phyloP scores from a whole-genome alignment of 495 filamentous ascomycete genomes.

The Neurospora sublineolata region DNA sequence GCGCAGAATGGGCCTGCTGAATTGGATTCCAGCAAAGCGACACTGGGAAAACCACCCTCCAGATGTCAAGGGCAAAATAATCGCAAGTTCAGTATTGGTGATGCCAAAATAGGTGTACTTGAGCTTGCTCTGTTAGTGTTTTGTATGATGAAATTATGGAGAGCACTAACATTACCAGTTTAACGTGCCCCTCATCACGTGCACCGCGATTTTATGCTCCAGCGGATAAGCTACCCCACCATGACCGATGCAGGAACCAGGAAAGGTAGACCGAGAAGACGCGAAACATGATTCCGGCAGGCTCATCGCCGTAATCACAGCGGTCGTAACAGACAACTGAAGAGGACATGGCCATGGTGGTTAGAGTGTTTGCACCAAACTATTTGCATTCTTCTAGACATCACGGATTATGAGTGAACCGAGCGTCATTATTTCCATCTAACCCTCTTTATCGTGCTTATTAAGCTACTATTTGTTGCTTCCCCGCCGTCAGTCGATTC shows the following conservation, averaged over 20 bases:
- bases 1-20: not conserved
- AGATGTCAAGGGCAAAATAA: not conserved
- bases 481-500: not conserved
- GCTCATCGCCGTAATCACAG: not conserved
- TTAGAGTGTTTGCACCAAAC: not conserved
- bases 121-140: not conserved
- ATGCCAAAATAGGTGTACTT: not conserved
- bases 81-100: not conserved
- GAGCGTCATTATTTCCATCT: not conserved
- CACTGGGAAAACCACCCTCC: not conserved
- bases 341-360: not conserved
- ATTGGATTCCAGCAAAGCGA: not conserved
- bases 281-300: not conserved
- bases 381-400: not conserved
- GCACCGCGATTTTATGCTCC: not conserved
- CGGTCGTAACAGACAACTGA: not conserved
- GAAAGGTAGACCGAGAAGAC: not conserved
- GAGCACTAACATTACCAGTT: too few species aligned
- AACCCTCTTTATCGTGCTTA: not conserved
- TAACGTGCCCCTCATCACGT: slow-evolving; percentile 16
- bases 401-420: not conserved
- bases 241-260: not conserved
- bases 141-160: too few species aligned
- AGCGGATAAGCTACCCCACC: not conserved
- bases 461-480: not conserved